Evolutionary conservation across 2,329 filamentous ascomycete species (phyloP).

Genomic region (Pleurostoma richardsiae): DNA sequence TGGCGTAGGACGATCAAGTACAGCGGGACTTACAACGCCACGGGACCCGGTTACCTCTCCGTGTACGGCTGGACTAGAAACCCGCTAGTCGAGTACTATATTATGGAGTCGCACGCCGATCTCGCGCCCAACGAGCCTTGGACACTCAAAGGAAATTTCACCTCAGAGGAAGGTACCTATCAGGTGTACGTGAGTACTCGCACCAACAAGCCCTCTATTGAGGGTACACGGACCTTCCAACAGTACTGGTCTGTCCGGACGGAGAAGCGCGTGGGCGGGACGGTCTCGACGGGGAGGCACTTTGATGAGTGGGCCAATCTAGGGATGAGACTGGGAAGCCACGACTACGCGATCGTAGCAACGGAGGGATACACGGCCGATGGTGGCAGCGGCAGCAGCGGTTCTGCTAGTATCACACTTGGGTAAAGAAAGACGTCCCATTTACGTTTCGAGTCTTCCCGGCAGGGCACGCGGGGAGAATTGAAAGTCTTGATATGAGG

Average conservation of each 20-base stretch:
- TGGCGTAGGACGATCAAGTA: conserved; percentile 24
- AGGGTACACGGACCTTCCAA: conserved; percentile 48
- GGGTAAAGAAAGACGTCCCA: too few species aligned
- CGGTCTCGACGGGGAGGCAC: conserved; percentile 45
- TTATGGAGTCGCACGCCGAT: conserved; percentile 46
- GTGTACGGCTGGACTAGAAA: conserved; percentile 53
- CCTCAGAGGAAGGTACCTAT: conserved; percentile 46
- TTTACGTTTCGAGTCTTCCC: too few species aligned
- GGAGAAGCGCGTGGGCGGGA: conserved; percentile 44
- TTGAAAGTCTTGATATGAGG: too few species aligned
- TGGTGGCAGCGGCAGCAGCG: conserved; percentile 25
- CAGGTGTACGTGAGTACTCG: conserved; percentile 44
- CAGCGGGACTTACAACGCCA: conserved; percentile 28
- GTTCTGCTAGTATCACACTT: conserved; percentile 15
- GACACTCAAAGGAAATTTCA: conserved; percentile 43
- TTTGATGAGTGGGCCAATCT: conserved; percentile 47
- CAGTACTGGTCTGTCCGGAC: conserved; percentile 47
- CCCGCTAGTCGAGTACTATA: conserved; percentile 55
- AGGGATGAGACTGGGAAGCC: conserved; percentile 41
- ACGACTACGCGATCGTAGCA: conserved; percentile 49
- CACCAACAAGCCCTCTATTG: conserved; percentile 45
- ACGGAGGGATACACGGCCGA: conserved; percentile 41
- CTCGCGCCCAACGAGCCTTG: conserved; percentile 42
- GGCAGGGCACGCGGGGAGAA: too few species aligned
- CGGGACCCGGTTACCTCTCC: conserved; percentile 40